These are phyloP conservation scores for Dryas integrifolia DNA, from an alignment of 331 rosid species.

Conservation along the genomic window DNA sequence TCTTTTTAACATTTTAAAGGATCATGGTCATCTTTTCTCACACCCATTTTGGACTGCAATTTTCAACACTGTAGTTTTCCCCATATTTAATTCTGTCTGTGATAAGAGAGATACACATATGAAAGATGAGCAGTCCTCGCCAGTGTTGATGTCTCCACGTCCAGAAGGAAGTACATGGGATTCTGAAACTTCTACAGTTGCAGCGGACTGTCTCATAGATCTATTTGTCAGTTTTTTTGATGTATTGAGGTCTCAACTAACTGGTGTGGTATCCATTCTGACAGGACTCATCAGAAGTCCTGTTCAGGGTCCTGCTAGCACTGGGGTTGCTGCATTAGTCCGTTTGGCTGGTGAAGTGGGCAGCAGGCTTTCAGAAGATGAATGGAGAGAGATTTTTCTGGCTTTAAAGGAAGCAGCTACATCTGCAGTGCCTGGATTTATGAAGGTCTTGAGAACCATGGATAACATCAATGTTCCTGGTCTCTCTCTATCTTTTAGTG, in stretches of 20 bases:
- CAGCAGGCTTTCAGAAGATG: slow-evolving; percentile 65
- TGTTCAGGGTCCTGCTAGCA: slow-evolving; percentile 84
- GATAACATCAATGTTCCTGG: slow-evolving; percentile 49
- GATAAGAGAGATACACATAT: slow-evolving; percentile 47
- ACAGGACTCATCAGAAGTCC: slow-evolving; percentile 77
- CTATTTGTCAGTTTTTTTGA: slow-evolving; percentile 66
- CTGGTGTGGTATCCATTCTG: slow-evolving; percentile 70
- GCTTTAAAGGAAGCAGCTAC: slow-evolving; percentile 77
- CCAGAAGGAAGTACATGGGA: slow-evolving; percentile 79
- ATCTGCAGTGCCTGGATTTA: slow-evolving; percentile 70
- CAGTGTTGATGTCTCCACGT: slow-evolving; percentile 41
- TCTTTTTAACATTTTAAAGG: slow-evolving; percentile 89
- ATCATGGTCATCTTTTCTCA: slow-evolving; percentile 96
- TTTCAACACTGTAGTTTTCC: slow-evolving; percentile 67
- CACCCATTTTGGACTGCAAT: slow-evolving; percentile 70
- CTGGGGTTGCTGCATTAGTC: slow-evolving; percentile 80
- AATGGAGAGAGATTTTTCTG: slow-evolving; percentile 73
- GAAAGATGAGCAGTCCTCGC: slow-evolving; percentile 39
- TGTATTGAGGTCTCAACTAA: slow-evolving; percentile 68
- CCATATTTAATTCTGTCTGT: slow-evolving; percentile 51
- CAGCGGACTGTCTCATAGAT: slow-evolving; percentile 82
- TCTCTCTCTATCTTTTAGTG: slow-evolving; percentile 44
- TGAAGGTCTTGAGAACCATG: slow-evolving; percentile 80
- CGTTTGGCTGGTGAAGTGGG: slow-evolving; percentile 74
- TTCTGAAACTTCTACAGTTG: slow-evolving; percentile 78